These are phyloP conservation scores for Fulvia fulva DNA, from an alignment of 2,329 filamentous ascomycete genomes.

Conservation along the genomic window DNA sequence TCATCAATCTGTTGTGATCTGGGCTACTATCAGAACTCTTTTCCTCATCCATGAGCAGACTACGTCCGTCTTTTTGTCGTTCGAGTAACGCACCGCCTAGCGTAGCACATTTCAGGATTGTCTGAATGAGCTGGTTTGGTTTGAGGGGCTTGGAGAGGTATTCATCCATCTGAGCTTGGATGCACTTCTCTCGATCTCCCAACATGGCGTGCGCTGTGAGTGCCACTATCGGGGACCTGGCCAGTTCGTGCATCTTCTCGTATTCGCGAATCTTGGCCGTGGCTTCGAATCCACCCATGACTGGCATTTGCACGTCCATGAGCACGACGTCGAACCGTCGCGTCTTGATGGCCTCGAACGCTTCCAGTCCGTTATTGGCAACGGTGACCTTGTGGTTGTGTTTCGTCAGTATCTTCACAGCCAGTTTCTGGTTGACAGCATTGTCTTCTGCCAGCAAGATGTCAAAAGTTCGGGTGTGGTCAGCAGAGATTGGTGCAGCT, in stretches of 20 bases:
- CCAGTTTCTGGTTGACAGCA: slow-evolving; percentile 90
- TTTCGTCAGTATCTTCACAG: slow-evolving; percentile 95
- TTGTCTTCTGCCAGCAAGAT: slow-evolving; percentile 96
- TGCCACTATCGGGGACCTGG: slow-evolving; percentile 90
- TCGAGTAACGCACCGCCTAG: slow-evolving; percentile 79
- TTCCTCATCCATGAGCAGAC: slow-evolving; percentile 23
- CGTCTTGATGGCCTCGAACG: slow-evolving; percentile 84
- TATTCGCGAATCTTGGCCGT: slow-evolving; percentile 96
- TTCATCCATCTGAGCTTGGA: slow-evolving; percentile 98
- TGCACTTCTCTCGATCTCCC: slow-evolving; percentile 95
- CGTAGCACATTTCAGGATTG: slow-evolving; percentile 93
- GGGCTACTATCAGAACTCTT: slow-evolving; percentile 23
- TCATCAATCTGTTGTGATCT: slow-evolving; percentile 26
- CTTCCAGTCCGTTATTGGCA: slow-evolving; percentile 90
- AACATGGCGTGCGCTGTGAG: slow-evolving; percentile 98
- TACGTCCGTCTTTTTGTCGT: slow-evolving; percentile 55
- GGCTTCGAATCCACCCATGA: slow-evolving; percentile 98
- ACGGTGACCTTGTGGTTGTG: slow-evolving; percentile 91
- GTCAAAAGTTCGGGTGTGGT: slow-evolving; percentile 92
- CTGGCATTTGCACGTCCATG: slow-evolving; percentile 99
- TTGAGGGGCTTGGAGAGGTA: slow-evolving; percentile 95
- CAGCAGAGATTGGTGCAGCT: slow-evolving; percentile 83
- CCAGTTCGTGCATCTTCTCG: slow-evolving; percentile 73
- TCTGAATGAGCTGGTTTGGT: slow-evolving; percentile 96
- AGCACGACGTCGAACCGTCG: slow-evolving; percentile 94